phyloP scores from a whole-genome alignment of 345 rosid species.

The Hibiscus trionum region DNA sequence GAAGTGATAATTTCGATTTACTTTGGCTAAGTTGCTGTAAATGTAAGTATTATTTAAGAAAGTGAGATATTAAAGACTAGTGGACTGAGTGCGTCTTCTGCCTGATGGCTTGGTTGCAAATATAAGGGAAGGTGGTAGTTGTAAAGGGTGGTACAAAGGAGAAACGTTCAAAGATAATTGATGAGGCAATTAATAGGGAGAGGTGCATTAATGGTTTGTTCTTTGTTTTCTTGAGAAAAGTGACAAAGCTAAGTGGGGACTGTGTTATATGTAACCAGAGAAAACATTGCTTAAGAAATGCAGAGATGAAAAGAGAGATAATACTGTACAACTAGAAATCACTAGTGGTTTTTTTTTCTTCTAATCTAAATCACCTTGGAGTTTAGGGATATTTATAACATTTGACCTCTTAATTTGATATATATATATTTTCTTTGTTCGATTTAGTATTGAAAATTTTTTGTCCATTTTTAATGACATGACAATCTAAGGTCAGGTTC shows the following conservation, averaged over 20 bases:
- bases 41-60: not conserved
- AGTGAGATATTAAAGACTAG: slow-evolving; percentile 13
- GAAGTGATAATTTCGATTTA: not conserved
- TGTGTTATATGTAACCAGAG: not conserved
- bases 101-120: not conserved
- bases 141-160: slow-evolving; percentile 14
- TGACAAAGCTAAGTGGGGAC: slow-evolving; percentile 15
- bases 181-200: slow-evolving; percentile 8
- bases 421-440: too few relatives aligned
- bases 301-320: not conserved
- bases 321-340: not conserved
- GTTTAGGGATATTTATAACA: not conserved
- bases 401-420: too few relatives aligned
- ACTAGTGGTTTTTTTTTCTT: not conserved
- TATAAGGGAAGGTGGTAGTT: slow-evolving; percentile 18
- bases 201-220: slow-evolving; percentile 12
- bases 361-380: not conserved
- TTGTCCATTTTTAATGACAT: too few relatives aligned
- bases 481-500: too few relatives aligned
- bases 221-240: slow-evolving; percentile 3
- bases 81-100: not conserved
- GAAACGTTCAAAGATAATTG: slow-evolving; percentile 9
- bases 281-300: not conserved
- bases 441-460: too few relatives aligned
- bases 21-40: not conserved